Conservation (phyloP, 2,329 filamentous ascomycete genomes). For the Alternaria tenuissima region DNA sequence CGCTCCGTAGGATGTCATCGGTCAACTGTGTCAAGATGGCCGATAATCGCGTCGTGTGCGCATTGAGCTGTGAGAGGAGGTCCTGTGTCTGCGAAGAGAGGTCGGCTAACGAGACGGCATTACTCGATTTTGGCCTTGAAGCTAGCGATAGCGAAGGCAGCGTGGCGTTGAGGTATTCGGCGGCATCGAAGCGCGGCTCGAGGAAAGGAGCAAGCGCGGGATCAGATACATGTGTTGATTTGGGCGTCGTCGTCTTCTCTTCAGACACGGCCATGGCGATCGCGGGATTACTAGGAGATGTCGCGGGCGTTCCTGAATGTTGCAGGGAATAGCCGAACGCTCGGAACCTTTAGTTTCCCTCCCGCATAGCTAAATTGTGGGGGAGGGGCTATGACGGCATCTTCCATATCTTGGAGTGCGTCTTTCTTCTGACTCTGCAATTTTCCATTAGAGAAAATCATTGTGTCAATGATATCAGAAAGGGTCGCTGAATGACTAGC, state of each 20-base stretch:
- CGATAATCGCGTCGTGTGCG: constrained; percentile 84
- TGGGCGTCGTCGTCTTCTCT: constrained; percentile 26
- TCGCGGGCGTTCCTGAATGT: constrained; percentile 24
- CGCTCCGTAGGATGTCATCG: constrained; percentile 91
- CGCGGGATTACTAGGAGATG: constrained; percentile 19
- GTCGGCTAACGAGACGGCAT: constrained; percentile 71
- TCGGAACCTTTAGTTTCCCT: constrained; percentile 21
- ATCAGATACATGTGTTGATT: constrained; percentile 70
- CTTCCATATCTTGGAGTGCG: not conserved
- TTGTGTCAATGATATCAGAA: not conserved
- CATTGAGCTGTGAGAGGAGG: constrained; percentile 85
- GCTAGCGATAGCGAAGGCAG: constrained; percentile 72
- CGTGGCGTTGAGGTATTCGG: constrained; percentile 81
- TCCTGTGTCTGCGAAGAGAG: constrained; percentile 82
- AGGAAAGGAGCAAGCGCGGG: constrained; percentile 78
- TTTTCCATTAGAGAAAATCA: no score
- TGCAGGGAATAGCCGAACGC: constrained; percentile 20
- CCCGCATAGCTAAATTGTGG: constrained; percentile 17
- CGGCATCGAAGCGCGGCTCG: constrained; percentile 78
- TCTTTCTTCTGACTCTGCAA: not conserved
- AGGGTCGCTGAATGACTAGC: not conserved
- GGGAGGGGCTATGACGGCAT: constrained; percentile 27
- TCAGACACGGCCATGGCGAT: constrained; percentile 38
- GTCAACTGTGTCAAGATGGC: constrained; percentile 86
- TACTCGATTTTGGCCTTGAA: constrained; percentile 49